Evolutionary conservation across 78 protist species (phyloP), one percentile per base, ranked within the genome.

Genomic region (Dictyostelium brefeldianum): DNA sequence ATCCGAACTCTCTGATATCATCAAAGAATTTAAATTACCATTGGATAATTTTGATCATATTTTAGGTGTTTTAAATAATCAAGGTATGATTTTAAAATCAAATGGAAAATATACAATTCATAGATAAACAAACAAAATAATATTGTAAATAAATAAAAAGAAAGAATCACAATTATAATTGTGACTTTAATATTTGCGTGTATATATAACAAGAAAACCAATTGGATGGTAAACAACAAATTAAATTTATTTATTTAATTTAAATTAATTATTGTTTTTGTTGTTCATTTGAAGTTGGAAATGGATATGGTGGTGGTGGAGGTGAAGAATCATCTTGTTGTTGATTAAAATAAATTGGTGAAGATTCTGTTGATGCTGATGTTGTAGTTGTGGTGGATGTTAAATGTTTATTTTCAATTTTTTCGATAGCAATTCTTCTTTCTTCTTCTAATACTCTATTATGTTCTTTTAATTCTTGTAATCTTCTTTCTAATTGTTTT

Each of bases 371-470:
- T 25, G 70, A 62, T 17, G 70, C 22, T n/a, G 70, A 25, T 11
- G 31, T 57, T n/a, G 67, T 56, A 5, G 17, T 71, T 18, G 54
- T 73, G 18, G 31, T 73, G 12, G 36, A 22, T 27, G 12, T 12
- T 43, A 54, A 31, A 48, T 36, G 29, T 78, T 78, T 22, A 31
- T 56, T 78, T 81, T 81, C 79, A 51, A 87, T 87, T 4, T 67
- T 82, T 56, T 73, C 92, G 14, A 87, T 87, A 6, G 84, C 84
- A 54, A n/a, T 18, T 20, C 51, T 29, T 87, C 93, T 87, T 64
- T 87, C 93, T 20, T 87, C 84, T 31, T 78, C 84, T 4, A 87
- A 18, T 47, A 14, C n/a, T 25, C 31, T 62, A 59, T 87, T 87
- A 51, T 64, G 62, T 51, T 41, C 83, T 36, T 77, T 56, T 12